phyloP scores from a whole-genome alignment of 2,329 filamentous ascomycete genomes.

The Diaporthe australafricana region DNA sequence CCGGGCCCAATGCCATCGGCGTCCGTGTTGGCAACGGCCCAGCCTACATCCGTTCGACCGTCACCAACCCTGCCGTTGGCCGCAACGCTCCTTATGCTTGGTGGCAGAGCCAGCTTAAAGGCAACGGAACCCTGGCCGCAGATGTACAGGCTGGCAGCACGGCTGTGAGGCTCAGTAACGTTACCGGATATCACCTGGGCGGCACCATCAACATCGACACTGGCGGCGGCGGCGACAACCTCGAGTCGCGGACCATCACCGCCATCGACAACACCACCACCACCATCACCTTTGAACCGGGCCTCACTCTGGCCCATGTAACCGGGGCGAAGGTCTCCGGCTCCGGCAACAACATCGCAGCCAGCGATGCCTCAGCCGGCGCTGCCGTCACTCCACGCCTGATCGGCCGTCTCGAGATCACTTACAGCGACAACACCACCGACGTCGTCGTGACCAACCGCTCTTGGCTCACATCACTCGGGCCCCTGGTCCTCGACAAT shows the following conservation, averaged over 20 bases:
- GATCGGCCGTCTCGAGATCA: constrained; percentile 34
- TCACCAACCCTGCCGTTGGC: constrained; percentile 28
- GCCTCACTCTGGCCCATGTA: background rate
- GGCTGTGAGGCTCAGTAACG: constrained; percentile 48
- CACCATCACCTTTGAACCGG: background rate
- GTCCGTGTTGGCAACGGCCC: constrained; percentile 31
- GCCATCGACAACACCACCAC: background rate
- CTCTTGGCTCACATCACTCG: constrained; percentile 30
- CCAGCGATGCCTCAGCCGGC: constrained; percentile 30
- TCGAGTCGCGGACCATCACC: constrained; percentile 22
- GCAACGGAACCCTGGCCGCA: constrained; percentile 23
- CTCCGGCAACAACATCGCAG: constrained; percentile 33
- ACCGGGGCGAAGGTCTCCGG: constrained; percentile 23
- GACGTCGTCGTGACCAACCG: constrained; percentile 28
- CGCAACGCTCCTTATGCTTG: constrained; percentile 29
- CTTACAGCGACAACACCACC: constrained; percentile 10
- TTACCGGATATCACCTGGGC: constrained; percentile 15
- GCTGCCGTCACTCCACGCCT: constrained; percentile 31
- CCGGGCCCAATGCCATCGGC: constrained; percentile 24
- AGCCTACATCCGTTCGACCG: constrained; percentile 25
- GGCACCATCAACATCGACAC: constrained; percentile 33
- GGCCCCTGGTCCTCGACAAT: constrained; percentile 23
- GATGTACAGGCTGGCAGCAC: constrained; percentile 44
- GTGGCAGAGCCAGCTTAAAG: constrained; percentile 34
- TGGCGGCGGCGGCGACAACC: constrained; percentile 20